Base-by-base conservation (phyloP, 2,329 filamentous ascomycete species). In the Clonostachys rhizophaga region DNA sequence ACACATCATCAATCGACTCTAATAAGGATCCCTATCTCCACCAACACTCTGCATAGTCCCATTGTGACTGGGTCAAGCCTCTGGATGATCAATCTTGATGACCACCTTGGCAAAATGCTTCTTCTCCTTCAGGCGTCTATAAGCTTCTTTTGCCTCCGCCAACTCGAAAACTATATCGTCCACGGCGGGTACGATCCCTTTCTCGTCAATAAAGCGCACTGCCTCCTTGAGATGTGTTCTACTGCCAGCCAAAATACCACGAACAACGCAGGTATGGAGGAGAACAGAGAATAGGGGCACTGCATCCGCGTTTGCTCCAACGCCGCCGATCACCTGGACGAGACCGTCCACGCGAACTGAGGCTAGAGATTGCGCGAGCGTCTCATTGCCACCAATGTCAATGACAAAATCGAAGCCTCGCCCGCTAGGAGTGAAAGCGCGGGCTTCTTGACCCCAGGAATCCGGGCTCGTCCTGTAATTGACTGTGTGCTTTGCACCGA, bases 311-410 rank as follows among this genome's bases (percentile, higher is more conserved):
- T 42, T 34, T 52, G 78, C 2, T n/a, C 55, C 62, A 8, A 69
- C 54, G 7, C 58, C 52, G 0, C 67, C 67, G 14, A 63, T 51
- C 2, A 65, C 42, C 3, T 52, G 49, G 18, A 73, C 50, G 5
- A 66, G 17, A 0, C 68, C 68, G 13, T 66, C 59, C 0, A 55
- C 46, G 0, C 59, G 54, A 1, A 81, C 65, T 2, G 76, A 75
- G 52, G 74, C 74, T 40, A 84, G 64, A 3, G 71, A 75, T 57
- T 84, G 72, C 4, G 66, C 55, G 52, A 87, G 71, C 0, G 83
- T 86, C 17, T 70, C 73, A 1, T 78, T 70, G 0, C 84, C 84
- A 11, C 81, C 84, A 16, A 87, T 77, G 55, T 89, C 85, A 40
- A 86, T 57, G 39, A 87, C 67, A 50, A 83, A 72, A 54, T 86